These are phyloP conservation scores for Solanum pimpinellifolium DNA, from an alignment of 257 asterid genomes.

Conservation along the genomic window DNA sequence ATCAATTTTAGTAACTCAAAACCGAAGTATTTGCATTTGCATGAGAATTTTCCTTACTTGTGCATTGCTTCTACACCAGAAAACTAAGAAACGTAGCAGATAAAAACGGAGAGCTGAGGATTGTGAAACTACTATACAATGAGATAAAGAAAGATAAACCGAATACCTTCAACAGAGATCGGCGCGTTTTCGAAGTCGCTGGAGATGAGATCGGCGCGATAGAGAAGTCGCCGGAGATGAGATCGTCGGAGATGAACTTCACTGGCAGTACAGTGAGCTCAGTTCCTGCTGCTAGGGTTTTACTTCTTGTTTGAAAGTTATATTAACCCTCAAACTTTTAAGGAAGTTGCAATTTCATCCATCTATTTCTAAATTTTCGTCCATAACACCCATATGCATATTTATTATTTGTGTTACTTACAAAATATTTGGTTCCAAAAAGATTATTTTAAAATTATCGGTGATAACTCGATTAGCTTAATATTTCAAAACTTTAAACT, in stretches of 20 bases:
- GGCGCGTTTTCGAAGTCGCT: not conserved
- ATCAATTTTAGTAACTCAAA: not conserved
- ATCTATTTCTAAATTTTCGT: not conserved
- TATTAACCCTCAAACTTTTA: not conserved
- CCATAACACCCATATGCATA: not conserved
- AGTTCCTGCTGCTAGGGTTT: not conserved
- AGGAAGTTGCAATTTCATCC: not conserved
- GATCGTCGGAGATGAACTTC: not conserved
- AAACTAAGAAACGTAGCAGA: not conserved
- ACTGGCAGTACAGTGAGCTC: not conserved
- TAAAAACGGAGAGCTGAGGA: not conserved
- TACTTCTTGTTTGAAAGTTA: not conserved
- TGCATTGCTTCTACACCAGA: not conserved
- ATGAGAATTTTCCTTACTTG: not conserved
- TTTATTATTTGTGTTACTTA: not conserved
- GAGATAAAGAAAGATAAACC: not conserved
- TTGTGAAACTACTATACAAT: not conserved
- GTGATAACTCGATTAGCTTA: not conserved
- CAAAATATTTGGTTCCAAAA: not conserved
- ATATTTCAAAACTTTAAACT: not conserved
- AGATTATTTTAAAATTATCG: not conserved
- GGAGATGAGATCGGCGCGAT: not conserved
- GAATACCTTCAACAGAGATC: not conserved
- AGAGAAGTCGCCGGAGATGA: not conserved
- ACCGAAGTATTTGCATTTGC: not conserved